These are phyloP conservation scores for Coelastrella sp. DNA, from an alignment of 139 green algal genomes.

Conservation along the genomic window DNA sequence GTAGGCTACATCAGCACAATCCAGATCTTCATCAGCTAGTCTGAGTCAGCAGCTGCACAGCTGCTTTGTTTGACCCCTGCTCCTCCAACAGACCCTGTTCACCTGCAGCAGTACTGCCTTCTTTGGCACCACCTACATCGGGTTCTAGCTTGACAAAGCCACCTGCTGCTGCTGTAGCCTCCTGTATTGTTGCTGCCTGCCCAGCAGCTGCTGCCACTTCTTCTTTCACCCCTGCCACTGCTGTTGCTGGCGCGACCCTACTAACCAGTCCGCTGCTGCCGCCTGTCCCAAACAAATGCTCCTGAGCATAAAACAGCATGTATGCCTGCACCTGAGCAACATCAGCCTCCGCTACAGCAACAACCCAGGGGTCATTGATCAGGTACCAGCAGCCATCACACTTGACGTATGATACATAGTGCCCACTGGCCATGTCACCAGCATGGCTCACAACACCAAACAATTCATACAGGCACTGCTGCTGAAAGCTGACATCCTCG, in stretches of 20 bases:
- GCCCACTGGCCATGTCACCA: constrained; percentile 80
- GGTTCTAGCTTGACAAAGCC: neutral
- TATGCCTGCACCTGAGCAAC: constrained; percentile 86
- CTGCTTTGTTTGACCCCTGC: neutral
- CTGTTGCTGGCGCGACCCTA: neutral
- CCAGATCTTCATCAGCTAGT: neutral
- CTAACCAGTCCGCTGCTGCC: neutral
- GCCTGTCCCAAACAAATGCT: constrained; percentile 12
- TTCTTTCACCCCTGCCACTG: neutral
- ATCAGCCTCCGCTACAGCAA: constrained; percentile 67
- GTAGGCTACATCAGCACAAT: neutral
- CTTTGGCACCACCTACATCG: neutral
- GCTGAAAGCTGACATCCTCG: constrained; percentile 4
- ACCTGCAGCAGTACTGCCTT: neutral
- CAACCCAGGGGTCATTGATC: constrained; percentile 90
- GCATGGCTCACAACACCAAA: constrained; percentile 91
- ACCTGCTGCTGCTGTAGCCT: too few relatives aligned
- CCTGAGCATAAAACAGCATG: constrained; percentile 89
- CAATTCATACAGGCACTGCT: constrained; percentile 74
- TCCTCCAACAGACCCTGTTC: neutral
- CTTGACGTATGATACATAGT: constrained; percentile 88
- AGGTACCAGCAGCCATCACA: constrained; percentile 80
- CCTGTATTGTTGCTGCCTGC: too few relatives aligned
- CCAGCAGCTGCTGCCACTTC: neutral
- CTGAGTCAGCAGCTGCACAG: neutral